Conservation (phyloP, 805 yeast species). For the Torulaspora gathmanii region DNA sequence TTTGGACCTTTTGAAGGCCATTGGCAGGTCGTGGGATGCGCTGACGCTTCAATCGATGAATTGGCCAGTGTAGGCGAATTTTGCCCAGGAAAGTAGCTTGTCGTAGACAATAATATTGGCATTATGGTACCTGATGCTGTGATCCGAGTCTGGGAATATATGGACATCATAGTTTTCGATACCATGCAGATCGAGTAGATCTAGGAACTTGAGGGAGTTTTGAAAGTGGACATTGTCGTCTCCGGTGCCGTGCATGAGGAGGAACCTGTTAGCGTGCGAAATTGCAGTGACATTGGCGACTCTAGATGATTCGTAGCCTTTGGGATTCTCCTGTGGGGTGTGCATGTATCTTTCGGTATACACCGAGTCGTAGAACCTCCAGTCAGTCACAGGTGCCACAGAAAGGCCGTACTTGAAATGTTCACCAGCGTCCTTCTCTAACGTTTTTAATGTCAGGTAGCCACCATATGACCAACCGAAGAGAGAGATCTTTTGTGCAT, state of each 20-base stretch:
- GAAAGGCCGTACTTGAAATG: constrained; percentile 86
- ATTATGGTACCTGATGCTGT: constrained; percentile 65
- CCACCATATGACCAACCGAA: constrained; percentile 99
- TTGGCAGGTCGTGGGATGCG: not conserved
- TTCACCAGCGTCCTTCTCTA: constrained; percentile 73
- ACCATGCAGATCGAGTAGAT: constrained; percentile 60
- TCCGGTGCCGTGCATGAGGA: constrained; percentile 93
- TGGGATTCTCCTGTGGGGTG: constrained; percentile 60
- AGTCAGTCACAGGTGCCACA: constrained; percentile 96
- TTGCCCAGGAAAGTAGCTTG: constrained; percentile 60
- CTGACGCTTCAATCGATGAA: not conserved
- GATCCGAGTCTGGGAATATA: constrained; percentile 80
- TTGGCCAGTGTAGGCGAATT: constrained; percentile 42
- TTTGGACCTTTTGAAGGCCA: not conserved
- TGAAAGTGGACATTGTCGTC: constrained; percentile 98
- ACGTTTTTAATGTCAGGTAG: constrained; percentile 79
- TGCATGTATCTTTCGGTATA: constrained; percentile 96
- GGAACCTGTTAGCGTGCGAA: constrained; percentile 56
- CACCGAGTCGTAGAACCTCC: constrained; percentile 86
- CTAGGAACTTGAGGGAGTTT: constrained; percentile 73
- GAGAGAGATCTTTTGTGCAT: constrained; percentile 63
- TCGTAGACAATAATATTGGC: constrained; percentile 68
- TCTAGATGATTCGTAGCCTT: constrained; percentile 56
- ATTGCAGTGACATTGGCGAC: constrained; percentile 56
- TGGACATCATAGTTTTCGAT: constrained; percentile 81